phyloP scores from a whole-genome alignment of 169 alveolate genomes.

The Miamiensis avidus region DNA sequence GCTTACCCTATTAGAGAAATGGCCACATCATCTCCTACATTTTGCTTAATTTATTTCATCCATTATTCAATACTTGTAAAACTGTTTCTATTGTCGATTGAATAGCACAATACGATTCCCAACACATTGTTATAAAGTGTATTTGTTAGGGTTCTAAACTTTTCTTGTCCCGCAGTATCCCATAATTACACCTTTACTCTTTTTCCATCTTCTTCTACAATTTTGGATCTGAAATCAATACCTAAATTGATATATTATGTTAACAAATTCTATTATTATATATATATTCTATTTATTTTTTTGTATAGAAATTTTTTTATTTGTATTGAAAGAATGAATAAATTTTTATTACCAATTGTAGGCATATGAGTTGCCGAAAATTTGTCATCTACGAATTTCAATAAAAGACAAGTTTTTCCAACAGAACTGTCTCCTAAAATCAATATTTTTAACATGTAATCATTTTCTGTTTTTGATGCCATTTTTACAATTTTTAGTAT shows the following conservation, averaged over 20 bases:
- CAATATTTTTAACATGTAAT: constrained; percentile 52
- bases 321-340: not conserved
- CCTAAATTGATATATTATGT: constrained; percentile 28
- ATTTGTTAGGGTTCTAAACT: constrained; percentile 46
- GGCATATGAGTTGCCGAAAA: constrained; percentile 47
- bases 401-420: constrained; percentile 63
- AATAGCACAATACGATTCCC: constrained; percentile 35
- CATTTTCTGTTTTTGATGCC: constrained; percentile 35
- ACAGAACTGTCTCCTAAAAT: constrained; percentile 68
- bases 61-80: constrained; percentile 10
- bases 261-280: not conserved
- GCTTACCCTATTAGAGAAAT: not conserved
- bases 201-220: constrained; percentile 51
- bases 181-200: constrained; percentile 47
- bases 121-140: constrained; percentile 34
- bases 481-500: no score
- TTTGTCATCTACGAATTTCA: constrained; percentile 50
- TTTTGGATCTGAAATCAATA: constrained; percentile 47
- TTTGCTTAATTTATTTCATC: constrained; percentile 6
- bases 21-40: constrained; percentile 25
- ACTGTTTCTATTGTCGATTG: constrained; percentile 17
- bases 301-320: not conserved
- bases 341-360: constrained; percentile 53
- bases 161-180: constrained; percentile 66
- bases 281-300: no score